Evolutionary conservation across 495 filamentous ascomycete genomes (phyloP), one percentile per base, ranked within the genome.

Genomic region (Xylaria flabelliformis): DNA sequence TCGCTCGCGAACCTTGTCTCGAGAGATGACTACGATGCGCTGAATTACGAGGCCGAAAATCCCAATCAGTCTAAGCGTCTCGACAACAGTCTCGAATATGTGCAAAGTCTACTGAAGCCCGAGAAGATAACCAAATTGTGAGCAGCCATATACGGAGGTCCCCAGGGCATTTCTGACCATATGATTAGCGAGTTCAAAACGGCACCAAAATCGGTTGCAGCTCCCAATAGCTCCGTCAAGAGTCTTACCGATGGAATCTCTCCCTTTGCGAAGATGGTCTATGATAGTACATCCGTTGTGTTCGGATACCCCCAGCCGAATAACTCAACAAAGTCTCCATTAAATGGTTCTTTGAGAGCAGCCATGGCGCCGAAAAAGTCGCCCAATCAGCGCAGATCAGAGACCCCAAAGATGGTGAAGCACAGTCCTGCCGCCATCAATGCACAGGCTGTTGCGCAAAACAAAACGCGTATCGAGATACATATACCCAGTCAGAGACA

Each of bases 61-160:
- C 75, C 82, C 7, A 77, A 78, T 19, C 76, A 74, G 48, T 82
- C 80, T 42, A 83, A 74, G 77, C 81, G 79, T 75, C 76, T 83
- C 36, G 85, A 84, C 70, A 83, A 80, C 71, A 86, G 81, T 29
- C 85, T 92, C 53, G 82, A 88, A 76, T 90, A 93, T 74, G 82
- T 96, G 58, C 90, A 93, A 74, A 88, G 90, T 72, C 84, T 93
- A 67, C 81, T 94, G 67, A 88, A 90, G 77, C 88, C 87, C 12
- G 87, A 89, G 51, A 88, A 90, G 50, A 82, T 94, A 73, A 91
- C 92, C 21, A 86, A 94, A 80, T 92, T 90, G 92, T 94, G 85
- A 81, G 91, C 74, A 58, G 72, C 44, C 39, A 34, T 15, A 61
- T 64, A 34, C 21, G 15, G 4, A 48, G 26, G 9, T 55, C 62